Evolutionary conservation across 2,329 filamentous ascomycete genomes (phyloP), one percentile per base, ranked within the genome.

Genomic region (Curvularia sp.): DNA sequence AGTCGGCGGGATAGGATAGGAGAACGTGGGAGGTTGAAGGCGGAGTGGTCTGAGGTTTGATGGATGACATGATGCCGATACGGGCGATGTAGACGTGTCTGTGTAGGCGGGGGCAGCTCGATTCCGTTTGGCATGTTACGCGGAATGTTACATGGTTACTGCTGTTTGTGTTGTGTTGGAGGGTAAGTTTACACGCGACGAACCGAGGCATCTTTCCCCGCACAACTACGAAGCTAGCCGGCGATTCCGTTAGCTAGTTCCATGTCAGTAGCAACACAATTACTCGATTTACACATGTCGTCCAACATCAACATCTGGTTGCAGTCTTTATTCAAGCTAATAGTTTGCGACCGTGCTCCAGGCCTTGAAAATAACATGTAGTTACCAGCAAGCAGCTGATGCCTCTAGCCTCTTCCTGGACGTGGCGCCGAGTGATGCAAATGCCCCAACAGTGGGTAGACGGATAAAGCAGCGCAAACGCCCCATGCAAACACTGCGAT

Each of bases 1-100:
- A 72, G 1, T 78, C 77, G 18, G 77, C 75, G 1, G 83, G 83
- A 60, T 81, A 83, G 49, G 76, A 74, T 60, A 84, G 77, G 53
- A 74, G 51, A 61, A 75, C 74, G 60, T 75, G 73, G 7, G 66
- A 65, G 36, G 74, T 75, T 1, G 67, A 50, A 3, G 74, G 74
- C 18, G 75, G 73, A 21, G 58, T 55, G 15, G 71, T 76, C 59
- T 67, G 54, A 12, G 71, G 69, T 55, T 67, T 70, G 59, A 68
- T 27, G 32, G 66, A 45, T 10, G 72, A 61, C 72, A 74, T 76
- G 42, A 19, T 46, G 43, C 13, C 7, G 25, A 21, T 19, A 13
- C 5, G 38, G 7, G 38, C 12, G 34, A 36, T 13, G 21, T 8
- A 9, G 39, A 21, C 19, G 21, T 12, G 21, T 21, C n/a, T 27